phyloP scores from a whole-genome alignment of 164 flowering plant genomes.

The Cinnamomum chago region DNA sequence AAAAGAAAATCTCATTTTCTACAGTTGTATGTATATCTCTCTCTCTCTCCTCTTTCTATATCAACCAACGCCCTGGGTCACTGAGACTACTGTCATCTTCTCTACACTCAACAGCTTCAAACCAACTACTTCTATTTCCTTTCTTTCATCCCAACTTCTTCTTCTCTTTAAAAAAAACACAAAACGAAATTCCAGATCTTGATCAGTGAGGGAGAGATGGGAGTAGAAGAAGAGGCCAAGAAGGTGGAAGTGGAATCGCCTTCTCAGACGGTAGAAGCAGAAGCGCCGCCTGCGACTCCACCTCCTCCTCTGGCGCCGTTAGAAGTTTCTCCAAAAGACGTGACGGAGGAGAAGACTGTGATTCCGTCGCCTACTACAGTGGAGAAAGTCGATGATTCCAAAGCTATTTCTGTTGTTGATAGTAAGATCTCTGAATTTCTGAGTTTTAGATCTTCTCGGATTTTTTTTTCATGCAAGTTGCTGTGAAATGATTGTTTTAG shows the following conservation, averaged over 20 bases:
- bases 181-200: no score
- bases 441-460: no score
- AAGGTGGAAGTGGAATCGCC: conserved; percentile 24
- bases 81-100: no score
- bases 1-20: background rate
- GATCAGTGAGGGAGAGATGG: background rate
- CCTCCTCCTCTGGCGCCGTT: conserved; percentile 14
- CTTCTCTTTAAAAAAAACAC: background rate
- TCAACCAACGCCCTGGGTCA: background rate
- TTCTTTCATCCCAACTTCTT: background rate
- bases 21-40: background rate
- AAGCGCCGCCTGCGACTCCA: conserved; percentile 5
- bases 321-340: conserved; percentile 23
- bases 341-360: conserved; percentile 36
- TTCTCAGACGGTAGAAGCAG: background rate
- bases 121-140: background rate
- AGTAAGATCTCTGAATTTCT: conserved; percentile 24
- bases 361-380: conserved; percentile 21
- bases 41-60: background rate
- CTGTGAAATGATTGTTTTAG: no score
- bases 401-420: conserved; percentile 46
- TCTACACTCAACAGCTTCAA: no score
- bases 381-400: conserved; percentile 41
- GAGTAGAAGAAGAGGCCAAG: background rate
- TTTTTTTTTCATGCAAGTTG: no score